A percentile compares a stretch with the other conserved stretches of the same genome.
Evolutionary conservation across 768 basidiomycete genomes (phyloP).

Genomic region (Amanita subjunquillea): DNA sequence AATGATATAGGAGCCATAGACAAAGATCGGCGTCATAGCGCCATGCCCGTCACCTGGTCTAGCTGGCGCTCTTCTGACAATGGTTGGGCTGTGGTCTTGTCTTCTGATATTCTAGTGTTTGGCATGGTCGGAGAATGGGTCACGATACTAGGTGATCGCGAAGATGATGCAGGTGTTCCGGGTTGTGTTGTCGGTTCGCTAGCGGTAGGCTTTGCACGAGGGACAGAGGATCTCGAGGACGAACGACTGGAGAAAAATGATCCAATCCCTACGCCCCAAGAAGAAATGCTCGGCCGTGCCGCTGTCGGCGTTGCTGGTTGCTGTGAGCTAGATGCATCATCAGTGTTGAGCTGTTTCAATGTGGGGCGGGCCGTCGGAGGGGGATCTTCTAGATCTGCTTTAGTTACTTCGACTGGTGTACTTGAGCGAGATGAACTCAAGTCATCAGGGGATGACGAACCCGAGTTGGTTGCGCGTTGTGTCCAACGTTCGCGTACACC

Average conservation of each 20-base stretch:
- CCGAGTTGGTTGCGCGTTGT: conserved; percentile 16
- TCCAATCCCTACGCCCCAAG: conserved; percentile 23
- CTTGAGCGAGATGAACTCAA: conserved; percentile 21
- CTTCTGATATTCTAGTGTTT: not conserved
- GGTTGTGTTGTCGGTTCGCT: not conserved
- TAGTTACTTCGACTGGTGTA: conserved; percentile 29
- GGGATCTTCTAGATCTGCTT: conserved; percentile 22
- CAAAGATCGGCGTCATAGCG: not conserved
- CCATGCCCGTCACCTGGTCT: not conserved
- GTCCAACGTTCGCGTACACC: conserved; percentile 74
- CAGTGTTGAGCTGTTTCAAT: not conserved
- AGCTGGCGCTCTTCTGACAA: not conserved
- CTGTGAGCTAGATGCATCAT: conserved; percentile 4
- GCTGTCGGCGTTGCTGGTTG: conserved; percentile 2
- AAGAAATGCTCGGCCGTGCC: conserved; percentile 13
- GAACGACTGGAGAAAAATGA: conserved; percentile 19
- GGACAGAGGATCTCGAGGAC: not conserved
- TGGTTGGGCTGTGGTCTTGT: not conserved
- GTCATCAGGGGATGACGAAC: conserved; percentile 13
- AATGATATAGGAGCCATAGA: not conserved
- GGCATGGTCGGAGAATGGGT: not conserved
- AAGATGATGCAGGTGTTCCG: not conserved
- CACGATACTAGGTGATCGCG: not conserved
- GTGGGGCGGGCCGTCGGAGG: conserved; percentile 4
- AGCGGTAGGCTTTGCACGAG: not conserved